These are phyloP conservation scores for Hirschioporus abietinus DNA, from an alignment of 768 basidiomycete species.

Conservation along the genomic window DNA sequence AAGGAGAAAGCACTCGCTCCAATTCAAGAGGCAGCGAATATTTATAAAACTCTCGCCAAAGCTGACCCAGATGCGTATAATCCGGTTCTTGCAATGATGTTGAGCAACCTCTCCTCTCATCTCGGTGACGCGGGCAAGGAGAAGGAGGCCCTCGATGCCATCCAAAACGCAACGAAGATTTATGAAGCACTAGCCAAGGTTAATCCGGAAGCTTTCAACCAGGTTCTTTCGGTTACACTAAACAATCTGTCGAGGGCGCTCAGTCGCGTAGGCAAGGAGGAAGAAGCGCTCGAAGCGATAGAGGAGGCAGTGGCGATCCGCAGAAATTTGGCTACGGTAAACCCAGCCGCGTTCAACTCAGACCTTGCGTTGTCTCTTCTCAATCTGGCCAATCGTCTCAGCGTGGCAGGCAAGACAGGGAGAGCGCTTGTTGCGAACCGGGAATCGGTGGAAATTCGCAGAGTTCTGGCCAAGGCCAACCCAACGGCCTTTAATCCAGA, in stretches of 20 bases:
- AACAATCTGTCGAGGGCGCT: conserved; percentile 6
- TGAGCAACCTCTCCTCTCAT: conserved; percentile 6
- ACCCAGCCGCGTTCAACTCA: no score
- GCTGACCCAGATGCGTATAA: background rate
- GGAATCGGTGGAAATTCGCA: background rate
- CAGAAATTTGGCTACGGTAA: background rate
- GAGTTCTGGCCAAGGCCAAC: background rate
- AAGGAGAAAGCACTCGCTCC: conserved; percentile 9
- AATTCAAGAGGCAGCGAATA: conserved; percentile 1
- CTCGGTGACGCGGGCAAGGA: conserved; percentile 2
- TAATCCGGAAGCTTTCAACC: conserved; percentile 7
- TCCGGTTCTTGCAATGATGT: background rate
- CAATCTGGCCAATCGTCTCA: no score
- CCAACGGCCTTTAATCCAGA: conserved; percentile 3
- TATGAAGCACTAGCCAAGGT: conserved; percentile 8
- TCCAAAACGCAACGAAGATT: conserved; percentile 7
- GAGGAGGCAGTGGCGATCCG: conserved; percentile 4
- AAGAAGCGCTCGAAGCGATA: conserved; percentile 8
- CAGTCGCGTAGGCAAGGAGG: conserved; percentile 4
- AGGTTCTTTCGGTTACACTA: conserved; percentile 6
- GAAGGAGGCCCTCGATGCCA: conserved; percentile 10
- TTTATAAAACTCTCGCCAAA: background rate
- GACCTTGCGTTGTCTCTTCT: no score
- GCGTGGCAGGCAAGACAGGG: background rate
- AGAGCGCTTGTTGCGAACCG: background rate